Base-by-base conservation (phyloP, 371 early-diverging fungal species). In the Dichotomocladium elegans region DNA sequence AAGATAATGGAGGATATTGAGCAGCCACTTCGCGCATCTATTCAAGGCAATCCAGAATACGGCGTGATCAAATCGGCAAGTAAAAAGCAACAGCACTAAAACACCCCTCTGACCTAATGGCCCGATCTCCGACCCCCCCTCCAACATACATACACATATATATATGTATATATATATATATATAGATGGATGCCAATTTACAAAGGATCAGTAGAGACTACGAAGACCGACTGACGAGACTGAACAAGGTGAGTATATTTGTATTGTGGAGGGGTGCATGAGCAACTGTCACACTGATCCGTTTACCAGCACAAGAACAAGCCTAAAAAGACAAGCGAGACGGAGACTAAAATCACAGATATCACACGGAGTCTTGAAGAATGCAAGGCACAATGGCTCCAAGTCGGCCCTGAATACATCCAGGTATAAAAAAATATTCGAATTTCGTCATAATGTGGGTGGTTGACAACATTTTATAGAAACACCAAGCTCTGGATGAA, bases 401-500 rank as follows among this genome's bases (percentile, higher is more conserved):
- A 71, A 24, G 57, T 61, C 27, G 79, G 74, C 17, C 58, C 72
- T 15, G 70, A 67, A 9, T 57, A 73, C 41, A 61, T 82, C 25
- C 59, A 77, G 62, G 74, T 72, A 66, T 14, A 27, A 4, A 28
- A 5, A 28, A 15, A 41, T n/a, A n/a, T n/a, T n/a, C n/a, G n/a
- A n/a, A n/a, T n/a, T 1, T n/a, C 21, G 37, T 5, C 10, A 37
- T 37, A 21, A 6, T 8, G 1, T 14, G 21, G 19, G 1, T n/a
- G n/a, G 22, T 1, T 48, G 35, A 41, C 25, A 30, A 29, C n/a
- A 42, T 9, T 17, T 19, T 4, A 33, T 55, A 79, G 77, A 72
- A 72, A 69, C 68, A 64, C 33, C 76, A 80, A 66, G 14, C 50
- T 8, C 58, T 80, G 21, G 83, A 83, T 53, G 72, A 77, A 35